Evolutionary conservation across 192 early-diverging fungal genomes (phyloP).

Genomic region (Linnemannia exigua): DNA sequence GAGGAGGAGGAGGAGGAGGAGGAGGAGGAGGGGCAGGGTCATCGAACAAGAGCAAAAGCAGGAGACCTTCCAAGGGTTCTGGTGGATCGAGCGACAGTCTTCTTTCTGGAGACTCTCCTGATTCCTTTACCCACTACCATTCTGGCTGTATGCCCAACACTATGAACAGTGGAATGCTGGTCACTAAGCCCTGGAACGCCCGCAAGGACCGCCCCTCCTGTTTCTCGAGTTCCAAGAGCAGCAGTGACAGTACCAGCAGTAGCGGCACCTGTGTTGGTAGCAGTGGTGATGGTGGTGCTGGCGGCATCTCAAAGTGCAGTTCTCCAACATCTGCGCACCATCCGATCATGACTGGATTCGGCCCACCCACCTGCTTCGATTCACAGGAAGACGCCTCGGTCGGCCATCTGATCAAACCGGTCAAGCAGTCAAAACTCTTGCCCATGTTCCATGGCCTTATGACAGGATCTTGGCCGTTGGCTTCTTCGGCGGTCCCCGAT

Average conservation of each 20-base stretch:
- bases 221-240: background rate
- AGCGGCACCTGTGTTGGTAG: background rate
- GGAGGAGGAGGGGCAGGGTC: no score
- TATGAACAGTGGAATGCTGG: conserved; percentile 32
- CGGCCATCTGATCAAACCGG: conserved; percentile 21
- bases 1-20: no score
- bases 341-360: background rate
- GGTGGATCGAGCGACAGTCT: background rate
- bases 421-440: conserved; percentile 33
- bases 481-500: background rate
- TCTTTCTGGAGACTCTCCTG: background rate
- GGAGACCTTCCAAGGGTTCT: background rate
- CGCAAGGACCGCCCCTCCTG: conserved; percentile 4
- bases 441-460: conserved; percentile 34
- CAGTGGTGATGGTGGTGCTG: background rate
- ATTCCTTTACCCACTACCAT: background rate
- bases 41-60: background rate
- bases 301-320: background rate
- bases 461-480: conserved; percentile 27
- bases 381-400: conserved; percentile 12
- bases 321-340: conserved; percentile 2
- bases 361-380: background rate
- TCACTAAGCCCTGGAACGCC: conserved; percentile 8
- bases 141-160: conserved; percentile 18
- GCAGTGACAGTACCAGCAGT: background rate